Conservation (phyloP, 805 yeast genomes). For the Candida easanensis region DNA sequence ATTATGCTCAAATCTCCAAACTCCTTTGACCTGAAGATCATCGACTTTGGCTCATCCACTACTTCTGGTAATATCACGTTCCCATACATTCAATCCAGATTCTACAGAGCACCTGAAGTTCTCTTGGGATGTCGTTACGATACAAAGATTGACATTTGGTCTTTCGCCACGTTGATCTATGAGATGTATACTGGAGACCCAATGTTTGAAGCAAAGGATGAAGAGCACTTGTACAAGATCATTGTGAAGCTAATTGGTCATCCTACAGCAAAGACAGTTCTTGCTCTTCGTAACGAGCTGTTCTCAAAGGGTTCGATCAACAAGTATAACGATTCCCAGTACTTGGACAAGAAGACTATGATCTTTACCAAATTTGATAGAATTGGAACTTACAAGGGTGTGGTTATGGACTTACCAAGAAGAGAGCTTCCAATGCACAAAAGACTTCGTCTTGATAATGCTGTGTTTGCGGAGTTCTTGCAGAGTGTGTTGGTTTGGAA, state of each 20-base stretch:
- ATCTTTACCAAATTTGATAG: conserved; percentile 36
- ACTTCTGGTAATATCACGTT: conserved; percentile 62
- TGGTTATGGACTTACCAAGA: conserved; percentile 8
- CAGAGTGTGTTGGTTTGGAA: conserved; percentile 37
- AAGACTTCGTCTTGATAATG: conserved; percentile 12
- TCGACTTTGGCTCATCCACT: conserved; percentile 79
- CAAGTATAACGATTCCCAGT: conserved; percentile 14
- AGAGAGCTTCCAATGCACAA: conserved; percentile 20
- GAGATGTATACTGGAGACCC: conserved; percentile 89
- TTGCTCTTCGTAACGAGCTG: conserved; percentile 38
- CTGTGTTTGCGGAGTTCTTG: conserved; percentile 28
- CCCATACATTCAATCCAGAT: conserved; percentile 81
- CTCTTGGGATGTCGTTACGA: conserved; percentile 65
- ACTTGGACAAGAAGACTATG: conserved; percentile 29
- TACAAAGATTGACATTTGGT: conserved; percentile 89
- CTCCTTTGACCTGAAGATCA: conserved; percentile 55
- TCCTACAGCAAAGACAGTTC: conserved; percentile 48
- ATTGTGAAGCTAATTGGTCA: conserved; percentile 84
- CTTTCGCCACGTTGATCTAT: conserved; percentile 83
- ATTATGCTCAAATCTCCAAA: conserved; percentile 52
- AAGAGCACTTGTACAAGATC: conserved; percentile 71
- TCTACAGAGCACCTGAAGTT: conserved; percentile 79
- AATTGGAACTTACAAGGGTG: conserved; percentile 26
- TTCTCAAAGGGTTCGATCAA: conserved; percentile 34
- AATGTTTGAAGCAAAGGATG: conserved; percentile 78